Evolutionary conservation across 768 basidiomycete genomes (phyloP), one percentile per base, ranked within the genome.

Genomic region (Serpula lacrymans): DNA sequence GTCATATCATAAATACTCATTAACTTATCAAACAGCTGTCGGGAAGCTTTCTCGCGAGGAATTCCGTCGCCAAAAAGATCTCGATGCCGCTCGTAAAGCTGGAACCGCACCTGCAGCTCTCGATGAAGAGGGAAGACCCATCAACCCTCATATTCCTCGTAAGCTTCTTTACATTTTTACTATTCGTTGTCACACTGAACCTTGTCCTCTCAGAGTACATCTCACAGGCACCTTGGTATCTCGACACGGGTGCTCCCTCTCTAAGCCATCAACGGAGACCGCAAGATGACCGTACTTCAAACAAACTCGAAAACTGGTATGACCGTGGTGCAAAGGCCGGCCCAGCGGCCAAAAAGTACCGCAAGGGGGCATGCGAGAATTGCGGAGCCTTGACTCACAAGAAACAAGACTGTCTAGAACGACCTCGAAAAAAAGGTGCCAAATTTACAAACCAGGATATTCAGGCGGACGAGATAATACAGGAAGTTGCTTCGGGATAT

Each of bases 141-240:
- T 99, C 68, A 99, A 98, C 57, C 96, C 96, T 24, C 96, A 99
- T 64, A 98, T 99, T 68, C 96, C 96, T 58, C 91, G 93, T 93
- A 51, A 46, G 88, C 71, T n/a, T 28, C 4, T 23, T 36, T 20
- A 25, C 17, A n/a, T 31, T 13, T 1, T 33, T 10, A 37, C 17
- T 31, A 39, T 22, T 2, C 23, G 20, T 27, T 26, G 37, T 49
- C 39, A 43, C 21, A 34, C 36, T 43, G 13, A 34, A 24, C 27
- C n/a, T 31, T 9, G n/a, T n/a, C 12, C 38, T 28, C 45, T 10
- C 50, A 93, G 91, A 97, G 68, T 99, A 97, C 60, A 99, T 99
- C 60, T 91, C 95, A 6, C 91, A 95, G 63, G 95, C 92, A 6
- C 96, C 96, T 42, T 99, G 96, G 96, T 99, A 98, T 64, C 78